phyloP scores from a whole-genome alignment of 345 rosid species.

The Eucalyptus viminalis region DNA sequence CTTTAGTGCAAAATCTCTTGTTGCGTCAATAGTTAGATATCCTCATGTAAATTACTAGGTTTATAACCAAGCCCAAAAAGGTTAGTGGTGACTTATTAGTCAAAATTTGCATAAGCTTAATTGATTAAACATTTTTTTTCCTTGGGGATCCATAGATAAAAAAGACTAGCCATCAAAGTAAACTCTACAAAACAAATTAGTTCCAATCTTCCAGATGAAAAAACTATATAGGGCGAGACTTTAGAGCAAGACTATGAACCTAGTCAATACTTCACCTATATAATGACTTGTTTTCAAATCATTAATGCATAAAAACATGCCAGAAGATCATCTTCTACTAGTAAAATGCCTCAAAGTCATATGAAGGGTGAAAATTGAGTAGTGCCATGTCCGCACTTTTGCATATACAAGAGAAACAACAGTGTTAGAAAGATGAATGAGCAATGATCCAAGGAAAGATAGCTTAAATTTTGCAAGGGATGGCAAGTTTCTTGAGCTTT shows the following conservation, averaged over 20 bases:
- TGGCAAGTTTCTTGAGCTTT: constrained; percentile 77
- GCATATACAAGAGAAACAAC: background rate
- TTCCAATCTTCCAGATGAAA: background rate
- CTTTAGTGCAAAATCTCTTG: no score
- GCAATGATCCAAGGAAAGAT: background rate
- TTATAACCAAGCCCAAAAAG: no score
- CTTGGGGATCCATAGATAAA: background rate
- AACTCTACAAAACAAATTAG: background rate
- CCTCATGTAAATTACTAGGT: no score
- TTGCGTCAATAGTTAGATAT: no score
- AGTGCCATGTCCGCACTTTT: background rate
- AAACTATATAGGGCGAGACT: background rate
- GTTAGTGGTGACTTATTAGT: no score
- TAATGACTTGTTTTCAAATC: background rate
- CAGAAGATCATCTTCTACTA: background rate
- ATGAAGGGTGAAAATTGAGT: background rate
- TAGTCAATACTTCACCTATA: background rate
- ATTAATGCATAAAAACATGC: background rate
- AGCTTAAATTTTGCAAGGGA: constrained; percentile 80
- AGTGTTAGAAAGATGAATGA: background rate
- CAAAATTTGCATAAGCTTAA: no score
- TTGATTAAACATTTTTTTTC: background rate
- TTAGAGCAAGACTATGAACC: background rate
- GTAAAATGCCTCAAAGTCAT: background rate
- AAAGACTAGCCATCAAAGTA: background rate